Evolutionary conservation across 768 basidiomycete species (phyloP), one percentile per base, ranked within the genome.

Genomic region (Agrocybe praecox): DNA sequence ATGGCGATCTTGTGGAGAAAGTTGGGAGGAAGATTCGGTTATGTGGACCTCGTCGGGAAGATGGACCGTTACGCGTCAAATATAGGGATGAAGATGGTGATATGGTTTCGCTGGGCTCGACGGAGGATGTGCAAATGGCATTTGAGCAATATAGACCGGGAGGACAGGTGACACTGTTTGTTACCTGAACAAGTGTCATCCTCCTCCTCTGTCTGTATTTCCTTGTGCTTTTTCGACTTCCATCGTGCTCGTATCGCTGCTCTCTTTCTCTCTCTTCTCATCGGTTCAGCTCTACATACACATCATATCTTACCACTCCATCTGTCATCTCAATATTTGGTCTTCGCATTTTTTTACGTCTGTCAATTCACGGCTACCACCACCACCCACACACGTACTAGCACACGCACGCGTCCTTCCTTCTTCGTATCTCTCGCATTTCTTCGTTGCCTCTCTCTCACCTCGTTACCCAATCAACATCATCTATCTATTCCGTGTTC

Each of bases 31-130:
- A 98, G 83, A 96, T 98, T 63, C 83, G 93, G 26, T 79, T 96
- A 23, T 96, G 94, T 69, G 93, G 93, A 18, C 91, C 90, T 2
- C 80, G 87, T 61, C 76, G 89, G 33, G 89, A 90, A 49, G 88
- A 92, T 67, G 81, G 86, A n/a, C 88, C 92, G 0, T 70, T 96
- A 64, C 83, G 90, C 29, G 89, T 95, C 61, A 94, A 89, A 70
- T 96, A 96, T 72, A 85, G 79, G 70, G 94, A 96, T 71, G 94
- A 96, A 67, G 94, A 96, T 65, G 94, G 94, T 21, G 94, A 96
- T 68, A 78, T 94, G 81, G 85, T 96, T 46, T 89, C 86, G 26
- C 80, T 96, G 59, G 89, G 89, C 15, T 93, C 91, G 45, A 94
- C 93, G 33, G 94, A 96, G 70, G 94, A 96, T 68, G 90, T 96